Evolutionary conservation across 176 grass and related monocot species (phyloP), one percentile per base, ranked within the genome.

Genomic region (Hsuehochloa calcarea): DNA sequence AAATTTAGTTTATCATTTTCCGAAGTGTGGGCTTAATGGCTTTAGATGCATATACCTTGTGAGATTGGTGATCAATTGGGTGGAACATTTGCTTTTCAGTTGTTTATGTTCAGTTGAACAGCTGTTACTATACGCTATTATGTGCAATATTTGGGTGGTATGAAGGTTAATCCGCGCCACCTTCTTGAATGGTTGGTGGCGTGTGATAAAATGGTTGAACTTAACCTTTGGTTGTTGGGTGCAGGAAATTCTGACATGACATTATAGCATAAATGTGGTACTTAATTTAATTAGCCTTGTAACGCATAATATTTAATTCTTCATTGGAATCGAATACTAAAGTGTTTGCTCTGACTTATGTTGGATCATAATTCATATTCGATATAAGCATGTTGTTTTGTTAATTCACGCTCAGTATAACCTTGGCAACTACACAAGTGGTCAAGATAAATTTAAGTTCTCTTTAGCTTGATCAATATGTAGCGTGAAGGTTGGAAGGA

Each of bases 21-120:
- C 2, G 20, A 46, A 27, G 12, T 39, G 38, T 50, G 27, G 34
- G 29, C 16, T 22, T 23, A 38, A 20, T 31, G 56, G 45, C 22
- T 65, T 70, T 55, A 17, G 26, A 56, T 82, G n/a, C 52, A 70
- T 68, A 31, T 17, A 51, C 5, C 17, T 19, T 90, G 73, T 77
- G 44, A 31, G 27, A 39, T 55, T 56, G 20, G 35, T 35, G 27
- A 22, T 45, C 37, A 1, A 1, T 55, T 65, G 1, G 35, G 5
- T n/a, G 38, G 26, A 34, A 54, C 39, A 5, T 73, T 66, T 39
- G 26, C 22, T 71, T 38, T n/a, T 46, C 39, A 64, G 10, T 45
- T 77, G 45, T 86, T 77, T 55, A 58, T 78, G 19, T 58, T 77
- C 8, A 71, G 64, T 45, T 55, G 45, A 75, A 10, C n/a, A 71